Conservation (phyloP, 2,329 filamentous ascomycete species). For the Aureobasidium lini region DNA sequence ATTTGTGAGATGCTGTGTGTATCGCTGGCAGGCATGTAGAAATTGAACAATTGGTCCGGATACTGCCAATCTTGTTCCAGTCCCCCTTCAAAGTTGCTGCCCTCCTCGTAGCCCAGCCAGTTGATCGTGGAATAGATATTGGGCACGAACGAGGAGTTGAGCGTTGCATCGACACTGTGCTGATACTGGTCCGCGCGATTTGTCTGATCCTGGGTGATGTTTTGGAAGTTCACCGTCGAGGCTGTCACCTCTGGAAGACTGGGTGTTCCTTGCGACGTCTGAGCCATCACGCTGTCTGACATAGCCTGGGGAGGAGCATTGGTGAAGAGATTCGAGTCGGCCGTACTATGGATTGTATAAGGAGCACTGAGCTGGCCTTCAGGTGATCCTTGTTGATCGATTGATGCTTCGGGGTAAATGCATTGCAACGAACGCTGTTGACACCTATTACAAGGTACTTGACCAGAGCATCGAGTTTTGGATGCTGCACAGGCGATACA, state of each 20-base stretch:
- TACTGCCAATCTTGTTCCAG: neutral
- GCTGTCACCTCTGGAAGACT: too few relatives aligned
- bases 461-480: conserved; percentile 26
- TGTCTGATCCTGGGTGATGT: too few relatives aligned
- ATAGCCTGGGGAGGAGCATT: too few relatives aligned
- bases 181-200: neutral
- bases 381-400: neutral
- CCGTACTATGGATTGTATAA: neutral
- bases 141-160: neutral
- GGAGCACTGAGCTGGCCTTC: neutral
- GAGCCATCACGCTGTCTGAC: too few relatives aligned
- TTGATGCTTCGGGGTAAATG: conserved; percentile 18
- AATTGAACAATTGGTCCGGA: neutral
- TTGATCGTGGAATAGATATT: neutral
- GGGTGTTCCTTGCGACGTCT: too few relatives aligned
- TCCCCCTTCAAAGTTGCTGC: neutral
- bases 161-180: neutral
- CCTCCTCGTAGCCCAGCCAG: neutral
- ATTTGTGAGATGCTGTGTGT: neutral
- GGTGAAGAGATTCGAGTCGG: too few relatives aligned
- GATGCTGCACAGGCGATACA: conserved; percentile 23
- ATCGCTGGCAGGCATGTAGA: neutral
- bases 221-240: too few relatives aligned
- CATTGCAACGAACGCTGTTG: conserved; percentile 20
- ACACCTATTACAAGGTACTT: conserved; percentile 22